A percentile compares a stretch with the other conserved stretches of the same genome.
phyloP scores from a whole-genome alignment of 2,329 filamentous ascomycete genomes.

The Myrmaecium sp. region DNA sequence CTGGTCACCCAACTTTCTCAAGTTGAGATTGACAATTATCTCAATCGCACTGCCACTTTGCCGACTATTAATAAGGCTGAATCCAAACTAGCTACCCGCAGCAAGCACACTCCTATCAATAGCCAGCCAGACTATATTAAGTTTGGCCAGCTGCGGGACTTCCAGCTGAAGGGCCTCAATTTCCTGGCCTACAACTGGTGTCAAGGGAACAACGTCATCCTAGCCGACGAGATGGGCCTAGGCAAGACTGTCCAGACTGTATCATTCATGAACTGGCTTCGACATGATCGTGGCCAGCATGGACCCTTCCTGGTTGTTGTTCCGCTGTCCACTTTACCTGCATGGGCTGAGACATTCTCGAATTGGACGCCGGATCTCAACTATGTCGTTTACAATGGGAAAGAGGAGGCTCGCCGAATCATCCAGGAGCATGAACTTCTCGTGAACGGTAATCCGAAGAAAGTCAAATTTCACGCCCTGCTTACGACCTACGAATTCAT shows the following conservation, averaged over 20 bases:
- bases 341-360: slow-evolving; percentile 97
- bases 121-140: slow-evolving; percentile 75
- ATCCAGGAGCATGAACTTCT: slow-evolving; percentile 85
- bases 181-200: slow-evolving; percentile 96
- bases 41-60: slow-evolving; percentile 66
- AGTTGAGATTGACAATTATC: slow-evolving; percentile 76
- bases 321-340: slow-evolving; percentile 88
- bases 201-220: slow-evolving; percentile 81
- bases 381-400: slow-evolving; percentile 92
- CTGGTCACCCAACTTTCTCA: slow-evolving; percentile 67
- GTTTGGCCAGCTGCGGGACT: slow-evolving; percentile 71
- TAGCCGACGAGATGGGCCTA: slow-evolving; percentile 96
- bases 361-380: slow-evolving; percentile 91
- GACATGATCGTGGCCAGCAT: slow-evolving; percentile 75
- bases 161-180: slow-evolving; percentile 87
- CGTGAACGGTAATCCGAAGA: slow-evolving; percentile 68
- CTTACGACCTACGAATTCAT: slow-evolving; percentile 97
- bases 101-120: slow-evolving; percentile 38
- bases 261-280: slow-evolving; percentile 91
- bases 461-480: slow-evolving; percentile 92
- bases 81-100: slow-evolving; percentile 54
- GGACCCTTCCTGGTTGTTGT: slow-evolving; percentile 96
- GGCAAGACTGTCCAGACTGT: slow-evolving; percentile 98
- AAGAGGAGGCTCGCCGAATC: slow-evolving; percentile 66
- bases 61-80: slow-evolving; percentile 69